A percentile compares a stretch with the other conserved stretches of the same genome.
Evolutionary conservation across 306 rosid genomes (phyloP).

Genomic region (Astragalus membranaceus): DNA sequence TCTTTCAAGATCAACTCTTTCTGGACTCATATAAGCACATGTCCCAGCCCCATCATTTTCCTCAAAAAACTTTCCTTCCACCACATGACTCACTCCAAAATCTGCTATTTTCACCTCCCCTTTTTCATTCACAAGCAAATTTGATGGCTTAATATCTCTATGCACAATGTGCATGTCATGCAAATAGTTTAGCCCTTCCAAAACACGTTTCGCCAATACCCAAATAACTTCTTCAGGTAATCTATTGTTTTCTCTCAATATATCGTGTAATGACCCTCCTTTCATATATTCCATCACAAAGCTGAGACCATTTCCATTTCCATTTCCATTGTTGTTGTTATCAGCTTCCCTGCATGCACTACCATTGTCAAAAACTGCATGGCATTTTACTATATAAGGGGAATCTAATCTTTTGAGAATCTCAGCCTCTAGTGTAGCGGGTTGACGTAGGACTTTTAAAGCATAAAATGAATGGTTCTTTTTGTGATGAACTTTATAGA

Average conservation of each 20-base stretch:
- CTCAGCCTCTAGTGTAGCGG: slow-evolving; percentile 43
- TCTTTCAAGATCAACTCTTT: slow-evolving; percentile 55
- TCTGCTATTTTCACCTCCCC: slow-evolving; percentile 69
- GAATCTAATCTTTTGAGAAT: slow-evolving; percentile 54
- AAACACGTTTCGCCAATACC: slow-evolving; percentile 29
- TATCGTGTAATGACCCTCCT: slow-evolving; percentile 51
- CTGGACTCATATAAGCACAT: slow-evolving; percentile 71
- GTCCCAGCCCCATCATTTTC: slow-evolving; percentile 33
- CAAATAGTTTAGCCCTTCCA: slow-evolving; percentile 47
- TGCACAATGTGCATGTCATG: slow-evolving; percentile 58
- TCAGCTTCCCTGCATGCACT: no score
- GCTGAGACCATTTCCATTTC: slow-evolving; percentile 11
- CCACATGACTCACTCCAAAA: slow-evolving; percentile 57
- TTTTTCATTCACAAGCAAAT: slow-evolving; percentile 40
- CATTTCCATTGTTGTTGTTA: no score
- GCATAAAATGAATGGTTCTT: slow-evolving; percentile 42
- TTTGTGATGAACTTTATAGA: slow-evolving; percentile 53
- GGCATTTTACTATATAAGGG: slow-evolving; percentile 43
- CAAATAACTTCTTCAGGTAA: slow-evolving; percentile 40
- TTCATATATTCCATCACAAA: slow-evolving; percentile 63
- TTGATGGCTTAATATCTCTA: slow-evolving; percentile 68
- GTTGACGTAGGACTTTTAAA: slow-evolving; percentile 43
- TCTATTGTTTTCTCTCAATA: slow-evolving; percentile 24
- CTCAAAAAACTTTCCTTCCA: slow-evolving; percentile 1
- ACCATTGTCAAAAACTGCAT: slow-evolving; percentile 36